Percentiles rank a stretch among this genome's conserved stretches.
Evolutionary conservation across 495 filamentous ascomycete species (phyloP).

Genomic region (Glarea lozoyensis): DNA sequence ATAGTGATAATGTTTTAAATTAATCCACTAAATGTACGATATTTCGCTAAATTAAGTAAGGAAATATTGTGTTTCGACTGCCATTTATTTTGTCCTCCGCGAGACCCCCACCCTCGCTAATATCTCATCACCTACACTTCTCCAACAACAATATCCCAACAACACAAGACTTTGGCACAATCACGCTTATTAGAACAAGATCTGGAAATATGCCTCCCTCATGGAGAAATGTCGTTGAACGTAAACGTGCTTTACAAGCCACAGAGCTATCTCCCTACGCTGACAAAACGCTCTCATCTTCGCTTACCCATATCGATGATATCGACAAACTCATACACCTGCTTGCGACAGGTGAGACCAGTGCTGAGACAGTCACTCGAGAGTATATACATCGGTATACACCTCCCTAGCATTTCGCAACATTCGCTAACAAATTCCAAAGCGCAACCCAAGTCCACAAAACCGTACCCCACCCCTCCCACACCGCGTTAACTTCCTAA

Average conservation of each 20-base stretch:
- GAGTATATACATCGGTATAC: background rate
- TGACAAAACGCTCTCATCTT: background rate
- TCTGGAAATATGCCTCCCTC: background rate
- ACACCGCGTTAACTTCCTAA: background rate
- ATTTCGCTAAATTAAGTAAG: too few relatives aligned
- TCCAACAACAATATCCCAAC: background rate
- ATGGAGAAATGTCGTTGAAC: background rate
- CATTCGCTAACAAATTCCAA: conserved; percentile 26
- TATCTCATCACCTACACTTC: background rate
- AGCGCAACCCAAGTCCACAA: conserved; percentile 50
- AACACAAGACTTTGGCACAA: too few relatives aligned
- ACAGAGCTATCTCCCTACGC: background rate
- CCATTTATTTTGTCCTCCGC: too few relatives aligned
- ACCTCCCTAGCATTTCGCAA: background rate
- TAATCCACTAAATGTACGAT: too few relatives aligned
- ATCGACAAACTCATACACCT: background rate
- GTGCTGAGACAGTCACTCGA: background rate
- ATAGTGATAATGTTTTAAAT: too few relatives aligned
- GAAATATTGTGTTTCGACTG: too few relatives aligned
- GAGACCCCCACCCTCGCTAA: too few relatives aligned
- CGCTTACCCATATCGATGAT: background rate
- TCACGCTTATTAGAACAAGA: background rate
- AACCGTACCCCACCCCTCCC: conserved; percentile 26
- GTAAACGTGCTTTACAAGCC: background rate
- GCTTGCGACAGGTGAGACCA: background rate